Conservation (phyloP, 2,329 filamentous ascomycete genomes). For the Alternaria angustiovoidea region DNA sequence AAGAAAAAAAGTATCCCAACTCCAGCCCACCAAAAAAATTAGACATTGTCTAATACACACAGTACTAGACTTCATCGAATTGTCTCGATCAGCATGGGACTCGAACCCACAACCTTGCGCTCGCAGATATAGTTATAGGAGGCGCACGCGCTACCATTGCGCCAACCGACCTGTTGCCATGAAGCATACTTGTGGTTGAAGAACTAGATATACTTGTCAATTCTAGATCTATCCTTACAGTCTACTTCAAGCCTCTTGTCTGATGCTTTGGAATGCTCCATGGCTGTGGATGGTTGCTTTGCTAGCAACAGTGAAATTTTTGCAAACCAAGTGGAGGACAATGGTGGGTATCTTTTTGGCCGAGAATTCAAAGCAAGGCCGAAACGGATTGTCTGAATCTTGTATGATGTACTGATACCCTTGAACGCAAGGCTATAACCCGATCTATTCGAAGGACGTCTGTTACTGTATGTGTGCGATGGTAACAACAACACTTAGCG, state of each 20-base stretch:
- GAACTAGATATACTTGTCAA: not conserved
- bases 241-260: not conserved
- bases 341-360: not conserved
- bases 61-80: not conserved
- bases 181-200: not conserved
- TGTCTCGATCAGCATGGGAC: conserved; percentile 43
- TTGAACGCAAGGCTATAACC: not conserved
- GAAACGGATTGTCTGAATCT: not conserved
- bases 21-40: not conserved
- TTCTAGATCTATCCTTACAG: not conserved
- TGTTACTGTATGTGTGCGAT: not conserved
- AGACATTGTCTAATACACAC: not conserved
- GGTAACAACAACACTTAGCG: not conserved
- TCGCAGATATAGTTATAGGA: conserved; percentile 34
- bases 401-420: not conserved
- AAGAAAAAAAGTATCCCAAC: not conserved
- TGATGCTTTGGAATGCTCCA: not conserved
- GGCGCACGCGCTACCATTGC: conserved; percentile 52
- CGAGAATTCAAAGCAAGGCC: not conserved
- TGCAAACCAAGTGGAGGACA: not conserved
- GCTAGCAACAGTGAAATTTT: not conserved
- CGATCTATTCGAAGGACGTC: not conserved
- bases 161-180: conserved; percentile 41
- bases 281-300: not conserved
- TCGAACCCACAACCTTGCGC: conserved; percentile 51